Conservation (phyloP, 176 grass and related monocot species). For the Carex parvula region DNA sequence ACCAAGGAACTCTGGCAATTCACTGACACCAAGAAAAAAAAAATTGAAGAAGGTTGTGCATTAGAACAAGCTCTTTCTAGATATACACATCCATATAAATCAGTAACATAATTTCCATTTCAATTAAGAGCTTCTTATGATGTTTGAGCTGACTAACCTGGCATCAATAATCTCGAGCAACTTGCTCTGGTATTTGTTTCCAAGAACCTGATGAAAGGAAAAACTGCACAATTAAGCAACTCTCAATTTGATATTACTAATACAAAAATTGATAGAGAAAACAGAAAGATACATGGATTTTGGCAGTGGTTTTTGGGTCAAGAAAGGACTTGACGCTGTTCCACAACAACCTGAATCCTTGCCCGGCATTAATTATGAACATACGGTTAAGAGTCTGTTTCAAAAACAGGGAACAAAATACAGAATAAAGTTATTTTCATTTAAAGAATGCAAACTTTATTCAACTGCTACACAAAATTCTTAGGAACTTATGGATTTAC, state of each 20-base stretch:
- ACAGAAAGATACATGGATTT: constrained; percentile 61
- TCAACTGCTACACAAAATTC: not conserved
- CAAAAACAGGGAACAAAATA: constrained; percentile 3
- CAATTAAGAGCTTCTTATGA: not conserved
- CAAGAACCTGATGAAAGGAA: constrained; percentile 62
- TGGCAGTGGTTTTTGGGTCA: constrained; percentile 96
- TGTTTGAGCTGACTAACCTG: constrained; percentile 41
- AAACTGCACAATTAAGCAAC: constrained; percentile 10
- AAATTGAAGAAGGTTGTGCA: not conserved
- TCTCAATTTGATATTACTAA: not conserved
- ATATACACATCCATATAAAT: constrained; percentile 2
- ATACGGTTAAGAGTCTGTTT: constrained; percentile 76
- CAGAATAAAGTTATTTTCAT: constrained; percentile 3
- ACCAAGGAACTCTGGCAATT: constrained; percentile 87
- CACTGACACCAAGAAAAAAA: constrained; percentile 34
- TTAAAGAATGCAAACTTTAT: not conserved
- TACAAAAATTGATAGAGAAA: constrained; percentile 18
- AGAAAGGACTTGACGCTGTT: constrained; percentile 91
- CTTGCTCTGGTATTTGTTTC: constrained; percentile 98
- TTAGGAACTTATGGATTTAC: constrained; percentile 26
- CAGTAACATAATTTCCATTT: not conserved
- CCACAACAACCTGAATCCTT: constrained; percentile 92
- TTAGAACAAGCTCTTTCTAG: not conserved
- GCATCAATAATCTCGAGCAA: constrained; percentile 97
- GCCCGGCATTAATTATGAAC: constrained; percentile 99